Evolutionary conservation across 1,284 basidiomycete genomes (phyloP).

Genomic region (Fomitopsis palustris): DNA sequence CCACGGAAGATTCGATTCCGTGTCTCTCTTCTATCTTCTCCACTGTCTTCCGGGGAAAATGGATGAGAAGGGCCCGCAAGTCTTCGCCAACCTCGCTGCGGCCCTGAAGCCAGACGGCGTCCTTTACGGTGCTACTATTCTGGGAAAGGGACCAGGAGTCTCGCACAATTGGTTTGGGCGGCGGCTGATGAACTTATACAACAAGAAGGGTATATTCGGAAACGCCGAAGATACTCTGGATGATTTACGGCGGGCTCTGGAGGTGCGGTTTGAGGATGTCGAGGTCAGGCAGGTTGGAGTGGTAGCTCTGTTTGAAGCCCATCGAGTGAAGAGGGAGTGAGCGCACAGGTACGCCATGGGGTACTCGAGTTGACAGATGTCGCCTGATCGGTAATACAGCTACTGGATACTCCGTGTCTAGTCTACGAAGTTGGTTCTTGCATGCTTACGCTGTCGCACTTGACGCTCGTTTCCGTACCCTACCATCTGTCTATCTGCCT

Average conservation of each 20-base stretch:
- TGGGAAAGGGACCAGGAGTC: conserved; percentile 10
- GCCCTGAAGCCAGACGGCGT: conserved; percentile 16
- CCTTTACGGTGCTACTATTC: conserved; percentile 22
- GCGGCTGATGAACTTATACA: conserved; percentile 16
- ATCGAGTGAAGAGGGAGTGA: neutral
- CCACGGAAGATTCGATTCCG: conserved; percentile 16
- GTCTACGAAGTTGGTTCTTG: too few relatives aligned
- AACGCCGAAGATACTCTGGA: conserved; percentile 17
- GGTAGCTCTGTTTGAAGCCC: conserved; percentile 18
- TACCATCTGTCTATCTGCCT: too few relatives aligned
- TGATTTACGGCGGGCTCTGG: conserved; percentile 14
- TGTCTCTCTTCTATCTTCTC: conserved; percentile 23
- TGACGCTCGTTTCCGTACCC: too few relatives aligned
- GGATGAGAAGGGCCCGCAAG: conserved; percentile 12
- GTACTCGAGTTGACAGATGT: too few relatives aligned
- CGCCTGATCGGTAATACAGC: too few relatives aligned
- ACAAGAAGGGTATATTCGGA: conserved; percentile 18
- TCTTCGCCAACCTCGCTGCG: conserved; percentile 12
- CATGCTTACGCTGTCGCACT: too few relatives aligned
- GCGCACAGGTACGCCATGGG: too few relatives aligned
- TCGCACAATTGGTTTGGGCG: conserved; percentile 21
- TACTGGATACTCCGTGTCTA: too few relatives aligned
- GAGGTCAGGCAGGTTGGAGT: conserved; percentile 16
- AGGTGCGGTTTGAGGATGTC: conserved; percentile 17
- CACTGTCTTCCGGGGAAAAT: conserved; percentile 24